Percentiles rank a stretch among this genome's conserved stretches.
phyloP scores from a whole-genome alignment of 768 basidiomycete species.

The Inosperma sp. region DNA sequence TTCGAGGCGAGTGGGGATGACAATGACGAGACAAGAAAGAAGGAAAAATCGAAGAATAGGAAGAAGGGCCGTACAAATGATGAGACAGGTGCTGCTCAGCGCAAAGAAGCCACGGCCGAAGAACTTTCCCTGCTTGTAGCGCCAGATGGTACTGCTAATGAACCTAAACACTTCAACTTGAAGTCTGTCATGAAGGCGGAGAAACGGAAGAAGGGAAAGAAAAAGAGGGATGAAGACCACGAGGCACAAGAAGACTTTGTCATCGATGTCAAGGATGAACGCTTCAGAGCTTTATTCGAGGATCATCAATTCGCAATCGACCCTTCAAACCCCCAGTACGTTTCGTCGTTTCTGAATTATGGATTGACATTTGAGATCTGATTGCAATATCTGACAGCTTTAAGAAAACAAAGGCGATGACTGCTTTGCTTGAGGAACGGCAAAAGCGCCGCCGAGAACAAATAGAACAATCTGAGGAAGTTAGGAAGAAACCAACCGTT shows the following conservation, averaged over 20 bases:
- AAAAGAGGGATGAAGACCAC: constrained; percentile 42
- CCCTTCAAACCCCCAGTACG: constrained; percentile 91
- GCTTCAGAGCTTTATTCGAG: constrained; percentile 85
- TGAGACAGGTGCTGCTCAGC: constrained; percentile 18
- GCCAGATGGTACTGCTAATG: constrained; percentile 48
- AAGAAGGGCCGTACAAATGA: constrained; percentile 20
- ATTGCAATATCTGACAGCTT: constrained; percentile 48
- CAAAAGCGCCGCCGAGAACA: constrained; percentile 52
- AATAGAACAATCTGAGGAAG: constrained; percentile 16
- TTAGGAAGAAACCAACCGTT: constrained; percentile 11
- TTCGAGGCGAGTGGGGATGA: constrained; percentile 53
- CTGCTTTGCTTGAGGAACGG: constrained; percentile 79
- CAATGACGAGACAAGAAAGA: constrained; percentile 11
- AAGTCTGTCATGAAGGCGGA: constrained; percentile 85
- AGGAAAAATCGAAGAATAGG: constrained; percentile 22
- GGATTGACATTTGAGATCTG: constrained; percentile 5
- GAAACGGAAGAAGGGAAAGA: constrained; percentile 56
- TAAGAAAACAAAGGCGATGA: constrained; percentile 91
- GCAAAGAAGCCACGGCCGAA: constrained; percentile 49
- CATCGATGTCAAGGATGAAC: constrained; percentile 80
- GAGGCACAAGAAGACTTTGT: constrained; percentile 79
- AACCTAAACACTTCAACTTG: constrained; percentile 83
- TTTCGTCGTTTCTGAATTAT: constrained; percentile 14
- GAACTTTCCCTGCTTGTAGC: constrained; percentile 62
- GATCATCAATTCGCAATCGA: constrained; percentile 93